Evolutionary conservation across 2,329 filamentous ascomycete genomes (phyloP).

Genomic region (Sporothrix schenckii): DNA sequence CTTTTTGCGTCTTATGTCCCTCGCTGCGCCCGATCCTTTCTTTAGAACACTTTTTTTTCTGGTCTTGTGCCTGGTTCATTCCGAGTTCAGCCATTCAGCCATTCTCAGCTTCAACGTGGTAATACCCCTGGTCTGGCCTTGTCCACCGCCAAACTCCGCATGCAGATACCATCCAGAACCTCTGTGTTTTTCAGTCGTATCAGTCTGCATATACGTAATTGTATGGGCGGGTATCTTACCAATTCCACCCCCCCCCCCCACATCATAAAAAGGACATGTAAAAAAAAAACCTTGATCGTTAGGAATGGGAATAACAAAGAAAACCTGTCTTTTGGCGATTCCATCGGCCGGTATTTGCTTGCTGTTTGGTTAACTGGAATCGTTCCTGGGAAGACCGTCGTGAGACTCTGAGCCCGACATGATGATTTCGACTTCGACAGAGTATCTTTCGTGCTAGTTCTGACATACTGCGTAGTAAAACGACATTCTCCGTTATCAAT

Average conservation of each 20-base stretch:
- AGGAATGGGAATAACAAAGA: no score
- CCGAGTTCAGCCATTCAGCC: background rate
- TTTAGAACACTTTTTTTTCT: conserved; percentile 4
- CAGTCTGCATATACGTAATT: no score
- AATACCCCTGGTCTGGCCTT: background rate
- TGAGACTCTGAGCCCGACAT: background rate
- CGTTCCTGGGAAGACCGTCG: conserved; percentile 23
- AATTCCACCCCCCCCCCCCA: no score
- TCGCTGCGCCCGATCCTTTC: conserved; percentile 16
- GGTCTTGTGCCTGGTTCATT: conserved; percentile 25
- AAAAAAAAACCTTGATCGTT: no score
- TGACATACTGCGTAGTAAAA: background rate
- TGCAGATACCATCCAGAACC: conserved; percentile 20
- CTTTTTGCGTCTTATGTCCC: background rate
- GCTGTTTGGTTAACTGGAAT: conserved; percentile 18
- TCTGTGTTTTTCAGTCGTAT: background rate
- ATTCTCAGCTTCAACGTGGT: background rate
- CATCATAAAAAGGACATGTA: no score
- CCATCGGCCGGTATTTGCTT: background rate
- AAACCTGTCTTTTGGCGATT: no score
- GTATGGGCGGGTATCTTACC: no score
- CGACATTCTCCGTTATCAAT: background rate
- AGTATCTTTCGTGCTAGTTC: no score
- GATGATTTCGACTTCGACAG: no score
- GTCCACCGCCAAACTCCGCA: conserved; percentile 9